Evolutionary conservation across 768 basidiomycete genomes (phyloP), one percentile per base, ranked within the genome.

Genomic region (Cubamyces sp.): DNA sequence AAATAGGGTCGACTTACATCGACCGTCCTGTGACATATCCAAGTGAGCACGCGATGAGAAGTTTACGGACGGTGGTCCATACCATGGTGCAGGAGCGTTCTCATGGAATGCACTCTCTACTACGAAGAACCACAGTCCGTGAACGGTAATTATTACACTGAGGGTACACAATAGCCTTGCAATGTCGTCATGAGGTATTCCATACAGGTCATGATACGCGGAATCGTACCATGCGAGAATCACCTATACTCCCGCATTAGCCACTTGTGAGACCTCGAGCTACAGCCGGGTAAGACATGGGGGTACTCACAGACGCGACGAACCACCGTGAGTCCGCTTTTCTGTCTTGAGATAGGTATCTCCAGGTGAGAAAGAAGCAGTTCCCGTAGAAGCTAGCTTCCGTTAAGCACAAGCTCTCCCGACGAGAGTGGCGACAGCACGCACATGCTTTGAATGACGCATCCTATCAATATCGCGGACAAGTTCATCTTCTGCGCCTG

Each of bases 81-180:
- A 47, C 59, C 56, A 57, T 40, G 56, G 56, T 11, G 59, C n/a
- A 3, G 4, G 9, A 0, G 6, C 8, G 0, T 3, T 23, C n/a
- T 30, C 2, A 7, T 21, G 26, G 1, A 14, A 37, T 6, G 46
- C 1, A 19, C 55, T 60, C 23, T 52, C 26, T 0, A 51, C 1
- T 2, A 60, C 19, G 50, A 52, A 60, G 41, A 52, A 60, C 48
- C 51, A 52, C 1, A 60, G 39, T 11, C 58, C 51, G 9, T 60
- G 45, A 2, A 50, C 41, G 11, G 41, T 45, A 15, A 53, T 28
- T 0, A 26, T 30, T 6, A 53, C 50, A 30, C 58, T 52, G 18
- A 60, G 7, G 16, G 37, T 53, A 9, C 48, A 51, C 19, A 53
- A 8, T 0, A 37, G 6, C 41, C 58, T 60, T 28, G 4, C 4